Percentiles rank a stretch among this genome's conserved stretches.
phyloP scores from a whole-genome alignment of 2,329 filamentous ascomycete species.

The Curvularia eragrostidis region DNA sequence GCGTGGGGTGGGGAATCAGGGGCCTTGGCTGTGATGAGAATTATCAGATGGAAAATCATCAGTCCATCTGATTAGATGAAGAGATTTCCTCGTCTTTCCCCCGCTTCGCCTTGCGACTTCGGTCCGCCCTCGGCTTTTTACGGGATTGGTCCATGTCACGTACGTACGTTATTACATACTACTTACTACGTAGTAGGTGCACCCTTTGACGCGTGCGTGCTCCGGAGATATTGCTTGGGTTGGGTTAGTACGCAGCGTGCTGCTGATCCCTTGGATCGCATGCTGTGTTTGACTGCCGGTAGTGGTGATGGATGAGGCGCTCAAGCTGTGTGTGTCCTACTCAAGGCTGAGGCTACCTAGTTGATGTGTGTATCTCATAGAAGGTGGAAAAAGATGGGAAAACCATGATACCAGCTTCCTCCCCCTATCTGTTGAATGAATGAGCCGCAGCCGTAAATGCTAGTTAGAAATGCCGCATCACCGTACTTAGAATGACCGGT shows the following conservation, averaged over 20 bases:
- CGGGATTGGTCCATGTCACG: too few species aligned
- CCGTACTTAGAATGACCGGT: not conserved
- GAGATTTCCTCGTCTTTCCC: conserved; percentile 14
- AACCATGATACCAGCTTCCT: too few species aligned
- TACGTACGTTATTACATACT: not conserved
- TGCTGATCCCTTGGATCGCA: conserved; percentile 25
- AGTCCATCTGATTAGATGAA: conserved; percentile 22
- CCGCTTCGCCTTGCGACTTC: conserved; percentile 17
- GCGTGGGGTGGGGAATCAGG: conserved; percentile 23
- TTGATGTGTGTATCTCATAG: not conserved
- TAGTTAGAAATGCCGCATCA: not conserved
- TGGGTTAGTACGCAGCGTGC: conserved; percentile 20
- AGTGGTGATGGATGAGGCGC: conserved; percentile 38
- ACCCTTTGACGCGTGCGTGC: conserved; percentile 19
- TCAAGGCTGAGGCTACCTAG: not conserved
- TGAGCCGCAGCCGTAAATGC: not conserved
- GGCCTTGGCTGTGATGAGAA: conserved; percentile 5
- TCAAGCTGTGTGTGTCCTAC: conserved; percentile 5
- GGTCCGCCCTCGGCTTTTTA: conserved; percentile 28
- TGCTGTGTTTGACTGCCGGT: conserved; percentile 15
- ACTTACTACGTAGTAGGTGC: too few species aligned
- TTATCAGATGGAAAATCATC: conserved; percentile 41
- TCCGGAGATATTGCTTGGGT: conserved; percentile 29
- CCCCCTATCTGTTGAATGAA: too few species aligned
- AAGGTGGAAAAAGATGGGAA: not conserved